Evolutionary conservation across 148 eudicot species (phyloP).

Genomic region (Rhododendron kiyosumense): DNA sequence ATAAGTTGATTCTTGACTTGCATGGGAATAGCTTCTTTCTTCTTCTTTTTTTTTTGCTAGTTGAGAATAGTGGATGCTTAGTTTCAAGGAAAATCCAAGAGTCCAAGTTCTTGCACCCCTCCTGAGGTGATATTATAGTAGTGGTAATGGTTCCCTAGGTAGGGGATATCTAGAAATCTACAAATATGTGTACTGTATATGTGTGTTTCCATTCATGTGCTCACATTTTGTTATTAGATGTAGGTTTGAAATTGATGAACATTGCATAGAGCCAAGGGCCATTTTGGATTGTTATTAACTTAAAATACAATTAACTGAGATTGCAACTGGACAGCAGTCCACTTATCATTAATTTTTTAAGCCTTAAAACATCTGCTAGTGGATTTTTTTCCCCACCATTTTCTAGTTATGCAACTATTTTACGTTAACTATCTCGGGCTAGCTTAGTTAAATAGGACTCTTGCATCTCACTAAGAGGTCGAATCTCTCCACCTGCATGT

Average conservation of each 20-base stretch:
- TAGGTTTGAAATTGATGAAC: background rate
- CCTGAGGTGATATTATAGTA: background rate
- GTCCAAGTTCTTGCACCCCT: background rate
- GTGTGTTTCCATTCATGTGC: background rate
- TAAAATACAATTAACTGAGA: background rate
- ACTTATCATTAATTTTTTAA: background rate
- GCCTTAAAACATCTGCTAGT: background rate
- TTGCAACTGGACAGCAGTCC: background rate
- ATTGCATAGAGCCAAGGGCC: background rate
- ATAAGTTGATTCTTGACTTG: background rate
- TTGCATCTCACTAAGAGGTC: too few relatives aligned
- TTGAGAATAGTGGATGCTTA: background rate
- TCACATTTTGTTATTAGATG: background rate
- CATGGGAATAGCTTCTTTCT: background rate
- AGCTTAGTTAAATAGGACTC: fast-evolving
- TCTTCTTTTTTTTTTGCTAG: background rate
- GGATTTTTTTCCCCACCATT: background rate
- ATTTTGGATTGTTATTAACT: background rate
- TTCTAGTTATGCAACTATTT: background rate
- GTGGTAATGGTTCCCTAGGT: background rate
- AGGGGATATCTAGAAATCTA: background rate
- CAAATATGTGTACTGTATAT: background rate
- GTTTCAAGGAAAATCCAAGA: background rate
- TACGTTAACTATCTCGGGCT: too few relatives aligned
- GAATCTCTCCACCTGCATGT: too few relatives aligned